Evolutionary conservation across 2,329 filamentous ascomycete genomes (phyloP), one percentile per base, ranked within the genome.

Genomic region (Cladosporium sp.): DNA sequence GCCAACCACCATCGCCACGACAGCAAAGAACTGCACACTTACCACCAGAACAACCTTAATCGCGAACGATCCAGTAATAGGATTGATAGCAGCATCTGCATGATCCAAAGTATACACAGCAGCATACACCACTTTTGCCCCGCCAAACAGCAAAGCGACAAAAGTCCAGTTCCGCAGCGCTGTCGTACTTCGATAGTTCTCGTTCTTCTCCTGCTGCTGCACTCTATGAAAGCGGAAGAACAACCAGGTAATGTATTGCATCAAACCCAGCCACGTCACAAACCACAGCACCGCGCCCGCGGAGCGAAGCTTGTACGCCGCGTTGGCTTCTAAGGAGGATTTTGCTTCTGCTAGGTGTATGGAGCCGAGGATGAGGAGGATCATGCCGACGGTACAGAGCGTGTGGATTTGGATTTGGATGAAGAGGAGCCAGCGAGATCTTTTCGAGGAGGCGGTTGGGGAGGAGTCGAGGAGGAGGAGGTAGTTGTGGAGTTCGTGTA

Each of bases 401-500:
- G 51, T 54, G 26, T 54, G 51, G 51, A 32, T 18, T n/a, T 54
- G 51, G 26, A 54, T n/a, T 4, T 54, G 51, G 26, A 54, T 15
- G 26, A 54, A 32, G 1, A 54, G 14, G 0, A 6, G 14, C 51
- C 51, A 54, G 26, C 51, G 51, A 11, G 51, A 54, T 6, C 32
- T 32, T 12, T n/a, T 54, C 26, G n/a, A 4, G 24, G 1, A 3
- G 26, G 24, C 3, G 4, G 24, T 26, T 18, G 47, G 18, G 28
- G 49, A 7, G 26, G 51, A 32, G 0, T 26, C 28, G 28, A 30
- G 49, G 49, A 7, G 12, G 26, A 10, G 12, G 15, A 54, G 51
- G 51, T 54, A 54, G 51, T 54, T 26, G 26, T 54, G 51, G 24
- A 54, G 14, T 30, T 54, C 51, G 24, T 54, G 51, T 26, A 54